Evolutionary conservation across 2,329 filamentous ascomycete species (phyloP).

Genomic region (Cylindrodendrum hubeiense): DNA sequence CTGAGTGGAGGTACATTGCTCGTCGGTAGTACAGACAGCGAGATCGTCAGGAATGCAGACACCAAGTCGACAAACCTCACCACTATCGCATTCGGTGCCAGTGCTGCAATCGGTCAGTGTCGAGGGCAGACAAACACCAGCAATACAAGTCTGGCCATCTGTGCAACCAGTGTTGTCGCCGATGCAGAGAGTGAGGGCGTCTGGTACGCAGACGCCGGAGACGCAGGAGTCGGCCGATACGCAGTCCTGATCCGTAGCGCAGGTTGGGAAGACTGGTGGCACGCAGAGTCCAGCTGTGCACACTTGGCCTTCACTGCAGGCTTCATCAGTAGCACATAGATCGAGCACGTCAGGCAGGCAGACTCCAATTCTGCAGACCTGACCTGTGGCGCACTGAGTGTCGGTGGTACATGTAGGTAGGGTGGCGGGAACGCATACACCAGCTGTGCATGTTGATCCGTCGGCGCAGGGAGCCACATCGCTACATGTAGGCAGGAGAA

Average conservation of each 20-base stretch:
- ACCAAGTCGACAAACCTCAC: constrained; percentile 16
- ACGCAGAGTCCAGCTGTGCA: constrained; percentile 14
- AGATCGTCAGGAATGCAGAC: constrained; percentile 15
- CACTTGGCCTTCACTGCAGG: neutral
- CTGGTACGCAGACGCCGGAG: constrained; percentile 13
- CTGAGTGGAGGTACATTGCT: constrained; percentile 1
- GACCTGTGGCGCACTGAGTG: constrained; percentile 13
- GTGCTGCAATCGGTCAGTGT: constrained; percentile 5
- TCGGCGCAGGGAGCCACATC: neutral
- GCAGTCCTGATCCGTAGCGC: constrained; percentile 10
- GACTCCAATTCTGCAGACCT: constrained; percentile 10
- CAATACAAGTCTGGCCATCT: constrained; percentile 10
- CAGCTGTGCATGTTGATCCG: constrained; percentile 8
- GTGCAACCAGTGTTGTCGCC: neutral
- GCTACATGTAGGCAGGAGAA: neutral
- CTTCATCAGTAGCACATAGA: neutral
- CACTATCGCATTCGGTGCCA: constrained; percentile 8
- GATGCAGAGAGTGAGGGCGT: neutral
- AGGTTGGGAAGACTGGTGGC: constrained; percentile 1
- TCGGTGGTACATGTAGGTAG: constrained; percentile 9
- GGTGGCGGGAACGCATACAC: constrained; percentile 15
- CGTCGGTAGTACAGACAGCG: neutral
- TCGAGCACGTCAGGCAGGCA: constrained; percentile 11
- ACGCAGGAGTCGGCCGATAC: constrained; percentile 12
- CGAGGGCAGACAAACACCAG: constrained; percentile 17